phyloP scores from a whole-genome alignment of 1,284 basidiomycete species.

The Marasmius sp. region DNA sequence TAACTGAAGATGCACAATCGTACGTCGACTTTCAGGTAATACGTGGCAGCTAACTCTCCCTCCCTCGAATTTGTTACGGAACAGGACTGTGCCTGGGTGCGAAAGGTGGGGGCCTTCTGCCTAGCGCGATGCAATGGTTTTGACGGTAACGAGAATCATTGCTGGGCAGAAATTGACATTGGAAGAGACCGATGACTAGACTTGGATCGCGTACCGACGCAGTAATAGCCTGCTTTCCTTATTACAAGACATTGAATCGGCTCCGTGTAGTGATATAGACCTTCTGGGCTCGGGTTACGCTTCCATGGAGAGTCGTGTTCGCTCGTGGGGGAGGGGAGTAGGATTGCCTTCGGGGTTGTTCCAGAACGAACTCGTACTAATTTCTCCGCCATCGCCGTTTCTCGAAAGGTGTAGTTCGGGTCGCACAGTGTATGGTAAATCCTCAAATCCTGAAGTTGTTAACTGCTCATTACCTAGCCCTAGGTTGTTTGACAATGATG shows the following conservation, averaged over 20 bases:
- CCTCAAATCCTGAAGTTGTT: too few relatives aligned
- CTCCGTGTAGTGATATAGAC: slow-evolving; percentile 51
- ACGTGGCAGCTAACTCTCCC: slow-evolving; percentile 90
- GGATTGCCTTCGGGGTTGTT: slow-evolving; percentile 62
- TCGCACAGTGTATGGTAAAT: too few relatives aligned
- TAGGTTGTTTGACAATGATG: too few relatives aligned
- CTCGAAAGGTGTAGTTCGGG: slow-evolving; percentile 46
- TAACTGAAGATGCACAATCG: slow-evolving; percentile 28
- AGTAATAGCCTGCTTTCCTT: slow-evolving; percentile 90
- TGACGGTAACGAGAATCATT: slow-evolving; percentile 79
- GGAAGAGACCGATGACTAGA: slow-evolving; percentile 5
- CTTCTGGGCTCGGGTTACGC: slow-evolving; percentile 49
- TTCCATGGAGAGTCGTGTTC: slow-evolving; percentile 46
- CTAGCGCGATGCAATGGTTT: slow-evolving; percentile 32
- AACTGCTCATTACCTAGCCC: too few relatives aligned
- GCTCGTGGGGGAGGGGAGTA: slow-evolving; percentile 43
- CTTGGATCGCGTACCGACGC: slow-evolving; percentile 66
- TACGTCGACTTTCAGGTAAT: slow-evolving; percentile 98
- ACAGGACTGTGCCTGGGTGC: slow-evolving; percentile 82
- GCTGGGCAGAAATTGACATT: slow-evolving; percentile 42
- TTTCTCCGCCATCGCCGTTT: slow-evolving; percentile 8
- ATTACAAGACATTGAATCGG: slow-evolving; percentile 83
- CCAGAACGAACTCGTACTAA: slow-evolving; percentile 45
- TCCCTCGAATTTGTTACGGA: slow-evolving; percentile 89
- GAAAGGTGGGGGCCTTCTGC: slow-evolving; percentile 70